These are phyloP conservation scores for Pichia sp. DNA, from an alignment of 1,139 yeast genomes.

Conservation along the genomic window DNA sequence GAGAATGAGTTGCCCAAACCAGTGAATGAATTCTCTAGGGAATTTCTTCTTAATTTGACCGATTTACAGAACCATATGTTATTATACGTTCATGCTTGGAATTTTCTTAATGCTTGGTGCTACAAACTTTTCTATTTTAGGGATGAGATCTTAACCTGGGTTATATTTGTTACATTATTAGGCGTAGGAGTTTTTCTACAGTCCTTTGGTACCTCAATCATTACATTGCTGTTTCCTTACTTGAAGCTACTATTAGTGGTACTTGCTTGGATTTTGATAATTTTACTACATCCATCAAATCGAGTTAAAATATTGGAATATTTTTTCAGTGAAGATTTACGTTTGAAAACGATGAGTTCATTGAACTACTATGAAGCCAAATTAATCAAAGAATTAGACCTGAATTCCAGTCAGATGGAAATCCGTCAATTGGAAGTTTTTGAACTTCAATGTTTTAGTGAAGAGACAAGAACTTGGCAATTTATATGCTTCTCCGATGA, in stretches of 20 bases:
- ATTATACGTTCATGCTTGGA: conserved; percentile 59
- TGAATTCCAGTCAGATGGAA: conserved; percentile 27
- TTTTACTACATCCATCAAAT: conserved; percentile 48
- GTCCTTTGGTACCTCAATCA: conserved; percentile 18
- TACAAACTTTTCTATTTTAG: conserved; percentile 57
- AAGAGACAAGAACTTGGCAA: conserved; percentile 50
- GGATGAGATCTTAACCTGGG: conserved; percentile 56
- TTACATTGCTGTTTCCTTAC: conserved; percentile 31
- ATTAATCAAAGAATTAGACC: conserved; percentile 31
- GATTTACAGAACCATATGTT: conserved; percentile 81
- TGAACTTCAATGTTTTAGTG: conserved; percentile 58
- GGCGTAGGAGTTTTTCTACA: conserved; percentile 27
- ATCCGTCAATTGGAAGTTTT: conserved; percentile 52
- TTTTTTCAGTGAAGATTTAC: conserved; percentile 53
- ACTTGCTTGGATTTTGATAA: conserved; percentile 44
- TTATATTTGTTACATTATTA: conserved; percentile 36
- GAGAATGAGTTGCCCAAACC: conserved; percentile 56
- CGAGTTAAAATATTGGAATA: conserved; percentile 39
- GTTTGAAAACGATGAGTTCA: conserved; percentile 40
- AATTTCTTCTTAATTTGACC: conserved; percentile 69
- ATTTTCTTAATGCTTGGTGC: conserved; percentile 43
- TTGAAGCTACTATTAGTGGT: conserved; percentile 35
- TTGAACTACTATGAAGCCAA: conserved; percentile 42
- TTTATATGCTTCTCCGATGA: conserved; percentile 49
- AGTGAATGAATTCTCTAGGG: conserved; percentile 71